Evolutionary conservation across 305 asterid species (phyloP), one percentile per base, ranked within the genome.

Genomic region (Fraxinus albicans): DNA sequence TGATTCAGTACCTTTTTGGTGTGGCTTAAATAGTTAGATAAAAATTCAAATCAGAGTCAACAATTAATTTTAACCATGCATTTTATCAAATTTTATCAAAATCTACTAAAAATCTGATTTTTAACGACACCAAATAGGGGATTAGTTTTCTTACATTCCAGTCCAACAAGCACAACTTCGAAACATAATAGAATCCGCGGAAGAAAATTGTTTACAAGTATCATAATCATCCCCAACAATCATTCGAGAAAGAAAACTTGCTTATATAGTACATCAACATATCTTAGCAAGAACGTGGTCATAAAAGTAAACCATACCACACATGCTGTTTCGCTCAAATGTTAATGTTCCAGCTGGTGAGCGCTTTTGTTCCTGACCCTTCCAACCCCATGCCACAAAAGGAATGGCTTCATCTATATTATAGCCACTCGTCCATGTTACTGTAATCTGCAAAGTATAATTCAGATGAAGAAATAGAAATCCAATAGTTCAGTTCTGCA

Each of bases 301-400:
- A 25, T 67, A 67, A 21, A 67, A 27, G n/a, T 44, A 79, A 38
- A 81, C 55, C 93, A 70, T 85, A 91, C 94, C 99, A 82, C 99
- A 96, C 99, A 96, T 91, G 93, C 92, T 90, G 84, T 86, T 94
- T 84, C 92, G 91, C 17, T 85, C 58, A 83, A 94, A 91, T 55
- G 98, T 92, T 80, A 96, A 89, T 53, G 99, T 96, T 77, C 99
- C 98, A 13, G 94, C 98, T 0, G 98, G 97, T 35, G 97, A 89
- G 2, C 82, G 94, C 80, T 12, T 86, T 86, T 74, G 84, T 8
- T 36, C 15, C 35, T 79, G 86, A 77, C 93, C 94, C 81, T 77
- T 85, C 85, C 79, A 63, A 80, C 97, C 92, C 98, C 98, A 94
- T 83, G 89, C 88, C 38, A 96, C 92, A 81, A 96, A 89, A 70